Conservation (phyloP, 768 basidiomycete species). For the Rhizopogon roseolus region DNA sequence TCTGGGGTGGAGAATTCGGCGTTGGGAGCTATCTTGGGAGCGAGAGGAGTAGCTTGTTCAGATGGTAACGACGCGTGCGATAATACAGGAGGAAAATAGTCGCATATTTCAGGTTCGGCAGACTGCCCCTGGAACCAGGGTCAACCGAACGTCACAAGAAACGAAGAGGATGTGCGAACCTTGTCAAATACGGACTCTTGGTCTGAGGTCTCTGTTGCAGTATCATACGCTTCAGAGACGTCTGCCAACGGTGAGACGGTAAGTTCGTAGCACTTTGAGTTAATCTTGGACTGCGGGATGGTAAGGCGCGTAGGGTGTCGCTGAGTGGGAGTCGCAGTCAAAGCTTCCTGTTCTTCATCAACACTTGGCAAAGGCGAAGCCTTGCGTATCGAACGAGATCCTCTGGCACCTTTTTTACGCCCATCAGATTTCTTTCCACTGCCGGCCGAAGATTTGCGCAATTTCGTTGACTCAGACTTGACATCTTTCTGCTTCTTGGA, state of each 20-base stretch:
- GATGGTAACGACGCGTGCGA: constrained; percentile 23
- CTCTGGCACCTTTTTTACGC: constrained; percentile 36
- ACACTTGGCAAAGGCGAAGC: constrained; percentile 61
- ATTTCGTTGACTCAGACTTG: constrained; percentile 48
- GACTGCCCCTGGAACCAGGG: constrained; percentile 40
- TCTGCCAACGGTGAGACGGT: constrained; percentile 78
- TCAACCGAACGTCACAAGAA: constrained; percentile 1
- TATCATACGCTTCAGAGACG: constrained; percentile 65
- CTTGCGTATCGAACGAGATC: constrained; percentile 34
- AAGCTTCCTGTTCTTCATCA: constrained; percentile 41
- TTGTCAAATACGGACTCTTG: constrained; percentile 37
- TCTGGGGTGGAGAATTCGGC: constrained; percentile 66
- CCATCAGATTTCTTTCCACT: constrained; percentile 26
- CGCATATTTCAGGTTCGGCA: constrained; percentile 52
- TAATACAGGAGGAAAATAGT: constrained; percentile 37
- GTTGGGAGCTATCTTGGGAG: constrained; percentile 19
- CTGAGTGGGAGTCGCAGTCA: constrained; percentile 13
- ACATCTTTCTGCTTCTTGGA: constrained; percentile 41
- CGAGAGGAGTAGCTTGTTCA: constrained; percentile 21
- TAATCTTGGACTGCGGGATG: constrained; percentile 49
- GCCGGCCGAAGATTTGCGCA: constrained; percentile 41
- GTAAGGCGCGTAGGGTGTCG: constrained; percentile 20
- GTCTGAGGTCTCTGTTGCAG: constrained; percentile 21
- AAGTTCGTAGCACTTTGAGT: constrained; percentile 76
- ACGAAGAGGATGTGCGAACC: constrained; percentile 31